Evolutionary conservation across 1,284 basidiomycete genomes (phyloP).

Genomic region (Kalmanozyma brasiliensis): DNA sequence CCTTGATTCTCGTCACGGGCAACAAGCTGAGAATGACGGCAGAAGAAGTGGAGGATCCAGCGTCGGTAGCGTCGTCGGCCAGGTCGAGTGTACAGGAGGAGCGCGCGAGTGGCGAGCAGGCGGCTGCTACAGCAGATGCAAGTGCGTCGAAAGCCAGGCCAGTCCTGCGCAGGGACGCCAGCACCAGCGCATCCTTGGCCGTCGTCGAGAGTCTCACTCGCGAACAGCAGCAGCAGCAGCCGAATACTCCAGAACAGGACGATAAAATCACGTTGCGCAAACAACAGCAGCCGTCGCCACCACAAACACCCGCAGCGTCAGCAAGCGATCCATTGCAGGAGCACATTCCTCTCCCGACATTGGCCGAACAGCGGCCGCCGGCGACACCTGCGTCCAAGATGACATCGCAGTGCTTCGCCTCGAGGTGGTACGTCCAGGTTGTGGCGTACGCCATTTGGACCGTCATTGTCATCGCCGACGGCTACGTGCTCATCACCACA

Average conservation of each 20-base stretch:
- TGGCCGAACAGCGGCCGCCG: neutral
- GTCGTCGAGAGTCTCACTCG: constrained; percentile 14
- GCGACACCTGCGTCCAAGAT: neutral
- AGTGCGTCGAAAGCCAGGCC: neutral
- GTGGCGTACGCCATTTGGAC: constrained; percentile 38
- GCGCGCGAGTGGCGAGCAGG: constrained; percentile 1
- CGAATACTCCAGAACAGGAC: constrained; percentile 1
- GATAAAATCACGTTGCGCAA: neutral
- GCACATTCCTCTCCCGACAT: neutral
- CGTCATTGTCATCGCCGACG: constrained; percentile 48
- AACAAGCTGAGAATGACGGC: constrained; percentile 51
- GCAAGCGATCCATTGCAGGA: neutral
- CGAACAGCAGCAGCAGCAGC: constrained; percentile 5
- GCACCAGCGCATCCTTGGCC: constrained; percentile 12
- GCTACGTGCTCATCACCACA: constrained; percentile 46
- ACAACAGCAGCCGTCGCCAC: constrained; percentile 1
- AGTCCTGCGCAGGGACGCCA: neutral
- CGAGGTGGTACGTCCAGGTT: constrained; percentile 34
- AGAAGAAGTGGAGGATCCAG: neutral
- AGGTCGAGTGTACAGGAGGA: constrained; percentile 13
- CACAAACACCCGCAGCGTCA: neutral
- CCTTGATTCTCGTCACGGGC: constrained; percentile 58
- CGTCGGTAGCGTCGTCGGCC: constrained; percentile 5
- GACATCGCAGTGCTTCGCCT: constrained; percentile 36
- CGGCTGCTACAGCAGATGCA: too few species aligned